Base-by-base conservation (phyloP, 257 asterid species). In the Scutellaria barbata region DNA sequence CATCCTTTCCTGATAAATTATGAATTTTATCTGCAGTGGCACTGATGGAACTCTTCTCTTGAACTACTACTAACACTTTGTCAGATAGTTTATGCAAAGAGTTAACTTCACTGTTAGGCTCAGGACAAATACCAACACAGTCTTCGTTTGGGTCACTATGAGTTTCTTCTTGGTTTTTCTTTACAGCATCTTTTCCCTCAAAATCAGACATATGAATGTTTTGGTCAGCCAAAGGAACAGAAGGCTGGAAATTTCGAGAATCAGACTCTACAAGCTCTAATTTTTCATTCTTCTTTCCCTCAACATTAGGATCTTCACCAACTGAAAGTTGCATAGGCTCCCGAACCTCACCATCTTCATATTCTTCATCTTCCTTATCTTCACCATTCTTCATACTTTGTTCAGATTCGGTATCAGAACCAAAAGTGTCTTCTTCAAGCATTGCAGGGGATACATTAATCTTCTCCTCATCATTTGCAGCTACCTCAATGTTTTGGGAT, bases 341-440 rank as follows among this genome's bases (percentile, higher is more conserved):
- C 78, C 96, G 85, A 64, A 89, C 81, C 78, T 94, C 97, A 71
- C 97, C 97, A 66, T 94, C 98, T 85, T 94, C 97, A 74, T 68
- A 85, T 9, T 92, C 96, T 55, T 85, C 95, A 75, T 89, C 95
- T 79, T 85, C 95, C 76, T 77, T 85, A 69, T 13, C 69, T 68
- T 74, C 40, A 80, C 35, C 35, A 30, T 30, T 30, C 35, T 30
- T 30, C 35, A 64, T 77, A 71, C 78, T 78, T 68, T 86, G 87
- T 68, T 75, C 83, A 17, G 89, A 82, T 83, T 84, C 88, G 63
- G 52, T 76, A 74, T 89, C 95, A 68, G 90, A 85, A 71, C 84
- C 86, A 76, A 73, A 74, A 55, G 81, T 55, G 46, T 78, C 86
- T 72, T 85, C 87, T 76, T 86, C 94, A 76, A 60, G 75, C 58